Evolutionary conservation across 495 filamentous ascomycete genomes (phyloP), one percentile per base, ranked within the genome.

Genomic region (Sporormia fimetaria): DNA sequence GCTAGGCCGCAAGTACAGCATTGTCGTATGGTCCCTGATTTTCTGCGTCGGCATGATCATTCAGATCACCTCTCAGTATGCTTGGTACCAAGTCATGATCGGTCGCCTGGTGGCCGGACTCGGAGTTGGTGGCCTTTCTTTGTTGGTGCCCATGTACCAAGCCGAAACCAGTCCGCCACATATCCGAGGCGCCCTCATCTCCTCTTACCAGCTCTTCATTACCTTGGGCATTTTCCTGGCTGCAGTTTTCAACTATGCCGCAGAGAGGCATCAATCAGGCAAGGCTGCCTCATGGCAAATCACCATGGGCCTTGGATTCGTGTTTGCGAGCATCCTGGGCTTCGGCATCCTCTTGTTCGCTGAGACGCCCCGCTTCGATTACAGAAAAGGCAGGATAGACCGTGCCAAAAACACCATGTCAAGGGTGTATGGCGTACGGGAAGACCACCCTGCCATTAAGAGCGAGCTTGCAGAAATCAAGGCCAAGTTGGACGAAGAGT

Each of bases 181-280:
- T 17, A 31, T 49, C 0, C 45, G 45, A 3, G 45, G 45, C 9
- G 45, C 45, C 1, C 32, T 42, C 25, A 39, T 49, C 29, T 33
- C 26, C 7, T 71, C 71, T 28, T 90, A 92, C 67, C 84, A 92
- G 65, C 72, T 92, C 16, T 86, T 90, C 64, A 82, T 90, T 58
- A 85, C 85, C 21, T 68, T 86, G 42, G 84, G 84, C 49, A 90
- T 88, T 62, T 84, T 85, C 64, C 72, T 76, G 31, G 80, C 83
- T 45, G 76, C 84, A 60, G 76, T 81, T 61, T 69, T 88, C 68
- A 87, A 90, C 62, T 90, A 67, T 57, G 83, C 81, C 25, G 87
- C 83, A 17, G 63, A 74, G 41, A 54, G 42, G 10, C 60, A 72
- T 18, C 62, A 62, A 28, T 59, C 58, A 28, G 22, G 44, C 15